Base-by-base conservation (phyloP, 2,329 filamentous ascomycete species). In the Calonectria leucothoes region DNA sequence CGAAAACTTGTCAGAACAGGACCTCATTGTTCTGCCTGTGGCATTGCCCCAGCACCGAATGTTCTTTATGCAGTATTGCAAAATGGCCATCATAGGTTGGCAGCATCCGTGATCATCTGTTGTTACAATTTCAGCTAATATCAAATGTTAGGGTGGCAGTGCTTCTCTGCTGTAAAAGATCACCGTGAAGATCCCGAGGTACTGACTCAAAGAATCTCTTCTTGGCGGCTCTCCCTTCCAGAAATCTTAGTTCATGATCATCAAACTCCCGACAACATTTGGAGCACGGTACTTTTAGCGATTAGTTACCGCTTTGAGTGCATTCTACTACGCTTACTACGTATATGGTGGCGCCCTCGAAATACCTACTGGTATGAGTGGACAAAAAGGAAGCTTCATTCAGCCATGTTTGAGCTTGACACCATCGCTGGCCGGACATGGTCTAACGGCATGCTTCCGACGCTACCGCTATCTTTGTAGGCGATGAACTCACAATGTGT, bases 231-330 rank as follows among this genome's bases (percentile, higher is more conserved):
- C 12, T 42, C 69, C 5, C 14, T 71, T 6, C 69, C 69, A 15
- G 63, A 59, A n/a, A n/a, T 67, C 10, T 39, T 61, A 6, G 33
- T 71, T 15, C 61, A 67, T 4, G 31, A 66, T 39, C 23, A 14
- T 15, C 63, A 71, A 45, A 39, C 23, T 6, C 52, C 63, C 15
- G 63, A 71, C 10, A 61, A 66, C 45, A 35, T 67, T 3, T 71
- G 69, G 63, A 49, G 63, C 31, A 71, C 69, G 10, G 61, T 66
- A 6, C 69, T 71, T 29, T 15, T 71, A 7, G 63, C 69, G 4
- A 52, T 66, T 2, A 71, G 69, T 42, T 67, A 71, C 14, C 63
- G 69, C n/a, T 71, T 71, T 20, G 69, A 71, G n/a, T 71, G 69
- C 25, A 66, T 71, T 52, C 37, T 71, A 3, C 42, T 66, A 23